Base-by-base conservation (phyloP, 2,329 filamentous ascomycete species). In the Dothistroma pini region DNA sequence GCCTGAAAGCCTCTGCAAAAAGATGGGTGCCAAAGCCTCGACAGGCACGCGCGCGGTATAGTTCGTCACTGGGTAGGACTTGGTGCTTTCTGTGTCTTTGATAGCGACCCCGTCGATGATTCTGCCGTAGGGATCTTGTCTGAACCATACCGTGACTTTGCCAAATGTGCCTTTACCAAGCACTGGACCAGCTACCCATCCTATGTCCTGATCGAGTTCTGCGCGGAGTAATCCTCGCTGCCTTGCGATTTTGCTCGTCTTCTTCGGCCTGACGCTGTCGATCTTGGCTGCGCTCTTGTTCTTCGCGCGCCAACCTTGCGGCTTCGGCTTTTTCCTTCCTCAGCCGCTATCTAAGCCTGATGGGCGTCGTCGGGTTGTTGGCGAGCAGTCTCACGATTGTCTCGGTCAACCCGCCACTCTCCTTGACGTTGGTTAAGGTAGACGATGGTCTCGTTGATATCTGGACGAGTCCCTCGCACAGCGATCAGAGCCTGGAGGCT, bases 81-180 rank as follows among this genome's bases (percentile, higher is more conserved):
- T 49, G 47, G 22, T 11, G 19, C 6, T 21, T 19, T 29, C 16
- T 5, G 48, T 31, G 16, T 51, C 48, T 21, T 51, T 51, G 10
- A 51, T 51, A 3, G 48, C 48, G 29, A 51, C 48, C 2, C 34
- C 44, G 32, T 60, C 58, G 21, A 56, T 34, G 34, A 60, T 51
- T 3, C 21, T 21, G 32, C 58, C 58, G 32, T 21, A n/a, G 16
- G 25, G 9, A n/a, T 56, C 21, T 29, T 52, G 44, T 32, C 56
- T 60, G n/a, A 56, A 31, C n/a, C 16, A 44, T 6, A 47, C 21
- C 5, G n/a, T 47, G 2, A 50, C 57, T 21, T 34, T 31, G 49
- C 57, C 57, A 9, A 54, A 58, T 14, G 19, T 32, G 22, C 50
- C 57, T 48, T 34, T 34, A 2, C 34, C 57, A 25, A 58, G 29